phyloP scores from a whole-genome alignment of 306 rosid genomes.

The Casuarina glauca region DNA sequence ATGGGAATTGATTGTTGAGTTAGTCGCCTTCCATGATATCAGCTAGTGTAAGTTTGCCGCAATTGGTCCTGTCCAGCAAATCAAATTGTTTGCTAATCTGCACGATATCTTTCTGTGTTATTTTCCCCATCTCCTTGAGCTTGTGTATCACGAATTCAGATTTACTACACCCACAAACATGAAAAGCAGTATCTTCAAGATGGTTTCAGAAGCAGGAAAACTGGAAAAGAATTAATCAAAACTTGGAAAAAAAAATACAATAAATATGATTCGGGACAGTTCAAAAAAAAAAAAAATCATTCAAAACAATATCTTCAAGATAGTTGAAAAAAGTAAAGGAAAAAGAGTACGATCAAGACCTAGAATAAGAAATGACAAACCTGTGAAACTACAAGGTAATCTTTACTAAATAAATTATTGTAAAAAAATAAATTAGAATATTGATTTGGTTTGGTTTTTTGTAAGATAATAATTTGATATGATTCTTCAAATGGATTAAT shows the following conservation, averaged over 20 bases:
- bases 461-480: neutral
- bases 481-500: neutral
- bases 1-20: conserved; percentile 9
- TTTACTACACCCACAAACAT: conserved; percentile 45
- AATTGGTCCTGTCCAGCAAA: conserved; percentile 41
- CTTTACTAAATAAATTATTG: neutral
- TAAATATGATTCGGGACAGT: too few relatives aligned
- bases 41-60: conserved; percentile 64
- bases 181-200: neutral
- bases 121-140: conserved; percentile 76
- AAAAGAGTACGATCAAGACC: neutral
- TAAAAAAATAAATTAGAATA: neutral
- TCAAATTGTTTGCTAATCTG: conserved; percentile 62
- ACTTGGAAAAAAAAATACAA: too few relatives aligned
- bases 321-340: neutral
- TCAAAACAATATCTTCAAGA: neutral
- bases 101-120: conserved; percentile 50
- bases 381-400: neutral
- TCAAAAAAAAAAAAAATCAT: neutral
- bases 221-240: neutral
- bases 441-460: neutral
- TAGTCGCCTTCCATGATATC: conserved; percentile 50
- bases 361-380: neutral
- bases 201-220: neutral
- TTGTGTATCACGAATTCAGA: conserved; percentile 70